Conservation (phyloP, 805 yeast species). For the Starmerella sirachaensis region DNA sequence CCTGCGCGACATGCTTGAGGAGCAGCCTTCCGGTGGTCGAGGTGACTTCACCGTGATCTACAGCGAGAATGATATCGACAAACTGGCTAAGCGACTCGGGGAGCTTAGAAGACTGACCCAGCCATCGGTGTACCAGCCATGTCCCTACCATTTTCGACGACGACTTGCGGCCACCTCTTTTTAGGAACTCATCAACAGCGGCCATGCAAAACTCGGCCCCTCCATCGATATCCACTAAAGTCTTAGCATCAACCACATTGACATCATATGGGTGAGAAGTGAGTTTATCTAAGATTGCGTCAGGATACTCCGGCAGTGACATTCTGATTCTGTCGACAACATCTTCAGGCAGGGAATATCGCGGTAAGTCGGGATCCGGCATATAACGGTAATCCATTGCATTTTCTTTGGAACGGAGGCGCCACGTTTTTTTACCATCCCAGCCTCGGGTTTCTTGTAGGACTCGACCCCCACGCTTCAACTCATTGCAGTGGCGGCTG, state of each 20-base stretch:
- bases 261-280: conserved; percentile 41
- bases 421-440: conserved; percentile 63
- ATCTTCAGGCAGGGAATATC: conserved; percentile 35
- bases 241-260: conserved; percentile 61
- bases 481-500: conserved; percentile 46
- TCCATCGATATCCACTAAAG: conserved; percentile 43
- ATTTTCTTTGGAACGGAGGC: conserved; percentile 64
- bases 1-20: conserved; percentile 39
- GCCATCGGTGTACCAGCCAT: conserved; percentile 73
- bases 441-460: conserved; percentile 79
- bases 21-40: conserved; percentile 56
- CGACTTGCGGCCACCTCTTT: conserved; percentile 16
- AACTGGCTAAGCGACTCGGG: conserved; percentile 34
- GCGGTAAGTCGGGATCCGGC: conserved; percentile 85
- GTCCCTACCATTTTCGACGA: conserved; percentile 42
- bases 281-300: conserved; percentile 39
- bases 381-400: conserved; percentile 82
- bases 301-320: conserved; percentile 47
- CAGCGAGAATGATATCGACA: conserved; percentile 42
- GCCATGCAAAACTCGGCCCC: conserved; percentile 27
- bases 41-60: conserved; percentile 41
- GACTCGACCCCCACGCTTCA: conserved; percentile 32
- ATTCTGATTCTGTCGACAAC: conserved; percentile 35
- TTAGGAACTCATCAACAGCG: conserved; percentile 29
- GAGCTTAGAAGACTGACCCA: conserved; percentile 55